These are phyloP conservation scores for Stachybotrys elegans DNA, from an alignment of 2,329 filamentous ascomycete genomes.

Conservation along the genomic window DNA sequence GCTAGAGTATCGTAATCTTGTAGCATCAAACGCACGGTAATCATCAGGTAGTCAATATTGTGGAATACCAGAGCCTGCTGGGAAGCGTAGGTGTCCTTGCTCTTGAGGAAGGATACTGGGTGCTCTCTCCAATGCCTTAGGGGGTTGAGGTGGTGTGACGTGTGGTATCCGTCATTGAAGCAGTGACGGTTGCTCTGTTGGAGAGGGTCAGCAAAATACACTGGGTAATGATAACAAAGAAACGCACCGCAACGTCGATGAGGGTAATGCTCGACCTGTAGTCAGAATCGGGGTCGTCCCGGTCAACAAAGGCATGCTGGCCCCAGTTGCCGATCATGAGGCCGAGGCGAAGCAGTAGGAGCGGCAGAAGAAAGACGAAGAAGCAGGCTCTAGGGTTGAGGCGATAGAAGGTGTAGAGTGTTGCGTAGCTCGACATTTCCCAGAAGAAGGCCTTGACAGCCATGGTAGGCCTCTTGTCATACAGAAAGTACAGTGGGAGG, in stretches of 20 bases:
- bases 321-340: constrained; percentile 84
- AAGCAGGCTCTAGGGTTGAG: constrained; percentile 51
- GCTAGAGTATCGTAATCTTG: constrained; percentile 71
- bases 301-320: constrained; percentile 76
- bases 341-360: constrained; percentile 61
- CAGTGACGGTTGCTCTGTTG: constrained; percentile 71
- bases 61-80: constrained; percentile 72
- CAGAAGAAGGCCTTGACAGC: constrained; percentile 54
- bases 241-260: constrained; percentile 70
- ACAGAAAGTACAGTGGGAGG: constrained; percentile 66
- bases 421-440: constrained; percentile 53
- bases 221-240: not conserved
- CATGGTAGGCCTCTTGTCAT: constrained; percentile 51
- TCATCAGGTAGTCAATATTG: constrained; percentile 76
- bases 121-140: constrained; percentile 78
- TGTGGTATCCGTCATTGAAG: constrained; percentile 81
- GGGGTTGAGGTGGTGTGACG: constrained; percentile 74
- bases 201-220: not conserved
- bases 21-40: constrained; percentile 61
- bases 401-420: constrained; percentile 42
- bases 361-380: constrained; percentile 63
- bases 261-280: constrained; percentile 75
- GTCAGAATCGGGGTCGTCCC: constrained; percentile 69
- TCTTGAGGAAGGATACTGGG: constrained; percentile 65
- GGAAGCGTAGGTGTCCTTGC: constrained; percentile 60